These are phyloP conservation scores for Kuraishia piskuri DNA, from an alignment of 805 yeast species.

Conservation along the genomic window DNA sequence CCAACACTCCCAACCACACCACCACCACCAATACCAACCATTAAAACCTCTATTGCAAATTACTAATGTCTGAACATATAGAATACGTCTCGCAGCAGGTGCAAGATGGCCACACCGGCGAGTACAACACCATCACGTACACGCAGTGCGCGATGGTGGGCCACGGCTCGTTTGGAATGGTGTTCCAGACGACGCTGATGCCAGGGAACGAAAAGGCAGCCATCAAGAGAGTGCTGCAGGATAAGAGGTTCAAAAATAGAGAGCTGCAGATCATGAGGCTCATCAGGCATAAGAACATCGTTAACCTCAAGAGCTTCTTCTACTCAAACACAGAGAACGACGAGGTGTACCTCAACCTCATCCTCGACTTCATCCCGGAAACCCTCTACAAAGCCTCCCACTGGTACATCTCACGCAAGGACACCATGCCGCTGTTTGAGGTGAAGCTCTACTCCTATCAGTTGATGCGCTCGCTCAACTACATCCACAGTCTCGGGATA, in stretches of 20 bases:
- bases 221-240: conserved; percentile 93
- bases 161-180: conserved; percentile 99
- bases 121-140: conserved; percentile 53
- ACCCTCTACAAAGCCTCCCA: conserved; percentile 87
- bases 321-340: conserved; percentile 69
- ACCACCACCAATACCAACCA: not conserved
- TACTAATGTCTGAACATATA: conserved; percentile 1
- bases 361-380: conserved; percentile 92
- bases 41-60: not conserved
- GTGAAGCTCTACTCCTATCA: conserved; percentile 79
- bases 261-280: conserved; percentile 93
- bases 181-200: conserved; percentile 75
- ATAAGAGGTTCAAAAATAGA: conserved; percentile 86
- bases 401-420: conserved; percentile 66
- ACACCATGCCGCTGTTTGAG: conserved; percentile 82
- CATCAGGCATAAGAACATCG: conserved; percentile 79
- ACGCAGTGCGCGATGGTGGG: conserved; percentile 88
- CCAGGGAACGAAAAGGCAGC: conserved; percentile 81
- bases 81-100: conserved; percentile 50
- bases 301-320: conserved; percentile 79
- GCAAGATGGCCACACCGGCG: conserved; percentile 64
- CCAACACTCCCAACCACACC: not conserved
- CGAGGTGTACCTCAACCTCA: conserved; percentile 80
- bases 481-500: conserved; percentile 65
- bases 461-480: conserved; percentile 67